A percentile compares a stretch with the other conserved stretches of the same genome.
These are phyloP conservation scores for Salix koriyanagi DNA, from an alignment of 345 rosid species.

Conservation along the genomic window DNA sequence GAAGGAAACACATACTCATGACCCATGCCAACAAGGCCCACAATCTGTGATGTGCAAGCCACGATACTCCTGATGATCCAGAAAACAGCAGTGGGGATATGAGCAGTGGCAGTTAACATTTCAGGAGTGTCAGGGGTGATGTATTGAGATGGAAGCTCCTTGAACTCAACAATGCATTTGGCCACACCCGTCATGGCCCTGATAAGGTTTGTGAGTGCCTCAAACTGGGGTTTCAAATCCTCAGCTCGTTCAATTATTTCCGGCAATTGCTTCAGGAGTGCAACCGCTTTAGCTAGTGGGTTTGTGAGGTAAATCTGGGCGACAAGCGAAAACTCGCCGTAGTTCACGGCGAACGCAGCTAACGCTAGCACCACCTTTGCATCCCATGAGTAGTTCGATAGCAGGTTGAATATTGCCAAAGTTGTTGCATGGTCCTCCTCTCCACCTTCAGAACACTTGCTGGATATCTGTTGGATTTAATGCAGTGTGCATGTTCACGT, in stretches of 20 bases:
- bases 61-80: conserved; percentile 53
- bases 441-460: conserved; percentile 21
- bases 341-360: conserved; percentile 22
- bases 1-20: conserved; percentile 31
- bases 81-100: conserved; percentile 47
- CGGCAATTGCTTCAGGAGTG: conserved; percentile 24
- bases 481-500: neutral
- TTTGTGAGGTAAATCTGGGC: conserved; percentile 15
- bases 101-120: conserved; percentile 33
- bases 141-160: conserved; percentile 43
- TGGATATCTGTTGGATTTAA: conserved; percentile 10
- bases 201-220: conserved; percentile 43
- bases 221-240: conserved; percentile 19
- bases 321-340: conserved; percentile 27
- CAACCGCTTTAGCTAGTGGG: conserved; percentile 24
- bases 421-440: conserved; percentile 24
- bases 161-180: conserved; percentile 46
- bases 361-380: conserved; percentile 25
- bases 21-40: conserved; percentile 36
- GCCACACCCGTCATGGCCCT: conserved; percentile 47
- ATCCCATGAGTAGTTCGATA: conserved; percentile 26
- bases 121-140: conserved; percentile 20
- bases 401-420: conserved; percentile 12
- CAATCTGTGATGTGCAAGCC: conserved; percentile 41
- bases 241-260: conserved; percentile 19